Evolutionary conservation across 345 rosid genomes (phyloP).

Genomic region (Linum trigynum): DNA sequence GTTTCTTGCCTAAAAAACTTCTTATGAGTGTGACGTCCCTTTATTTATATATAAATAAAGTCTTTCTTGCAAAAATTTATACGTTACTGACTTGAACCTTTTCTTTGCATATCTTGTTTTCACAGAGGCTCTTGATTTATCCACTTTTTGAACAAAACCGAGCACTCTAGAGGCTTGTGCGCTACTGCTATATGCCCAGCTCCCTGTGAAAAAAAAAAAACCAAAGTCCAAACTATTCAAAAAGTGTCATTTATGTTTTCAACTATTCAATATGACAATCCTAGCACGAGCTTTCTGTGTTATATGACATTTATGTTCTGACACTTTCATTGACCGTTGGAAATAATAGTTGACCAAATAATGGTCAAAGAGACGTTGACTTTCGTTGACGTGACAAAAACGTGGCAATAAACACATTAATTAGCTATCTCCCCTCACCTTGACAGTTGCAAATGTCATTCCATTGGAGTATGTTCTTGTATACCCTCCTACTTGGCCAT

Average conservation of each 20-base stretch:
- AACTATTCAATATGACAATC: too few species aligned
- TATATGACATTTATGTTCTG: too few species aligned
- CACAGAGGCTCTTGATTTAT: constrained; percentile 21
- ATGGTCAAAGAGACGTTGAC: too few species aligned
- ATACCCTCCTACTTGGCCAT: constrained; percentile 55
- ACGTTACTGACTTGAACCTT: background rate
- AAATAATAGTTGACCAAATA: too few species aligned
- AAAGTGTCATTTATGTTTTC: too few species aligned
- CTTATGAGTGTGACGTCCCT: too few species aligned
- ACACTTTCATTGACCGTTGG: too few species aligned
- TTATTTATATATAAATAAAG: too few species aligned
- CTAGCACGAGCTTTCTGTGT: background rate
- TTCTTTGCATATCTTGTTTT: background rate
- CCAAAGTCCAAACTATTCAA: background rate
- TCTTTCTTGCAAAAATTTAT: too few species aligned
- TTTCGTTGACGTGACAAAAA: too few species aligned
- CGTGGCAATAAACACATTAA: too few species aligned
- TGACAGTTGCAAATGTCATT: constrained; percentile 66
- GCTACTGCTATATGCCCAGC: constrained; percentile 58
- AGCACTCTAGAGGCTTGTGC: constrained; percentile 39
- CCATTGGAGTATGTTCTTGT: constrained; percentile 49
- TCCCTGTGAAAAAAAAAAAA: constrained; percentile 34
- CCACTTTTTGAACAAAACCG: constrained; percentile 40
- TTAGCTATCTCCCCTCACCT: constrained; percentile 19
- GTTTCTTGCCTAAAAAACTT: too few species aligned